Conservation (phyloP, 1,284 basidiomycete species). For the Lentinus polychrous region DNA sequence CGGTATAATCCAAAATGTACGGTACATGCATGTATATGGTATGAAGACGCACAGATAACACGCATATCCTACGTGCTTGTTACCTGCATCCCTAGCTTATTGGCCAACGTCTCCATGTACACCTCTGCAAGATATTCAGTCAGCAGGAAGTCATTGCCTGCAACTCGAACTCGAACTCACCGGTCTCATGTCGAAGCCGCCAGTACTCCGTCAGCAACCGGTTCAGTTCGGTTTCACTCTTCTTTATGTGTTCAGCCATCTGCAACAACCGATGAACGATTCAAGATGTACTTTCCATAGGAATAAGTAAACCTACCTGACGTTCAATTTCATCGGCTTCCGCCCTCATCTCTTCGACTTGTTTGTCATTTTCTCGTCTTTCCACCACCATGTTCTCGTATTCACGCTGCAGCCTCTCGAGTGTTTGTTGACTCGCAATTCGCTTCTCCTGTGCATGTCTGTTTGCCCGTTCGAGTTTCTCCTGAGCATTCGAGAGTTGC, state of each 20-base stretch:
- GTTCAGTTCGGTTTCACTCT: conserved; percentile 68
- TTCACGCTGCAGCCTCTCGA: conserved; percentile 67
- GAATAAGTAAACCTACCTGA: conserved; percentile 36
- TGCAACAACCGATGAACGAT: conserved; percentile 24
- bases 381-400: conserved; percentile 72
- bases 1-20: too few species aligned
- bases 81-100: conserved; percentile 41
- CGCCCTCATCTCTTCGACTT: conserved; percentile 64
- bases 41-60: neutral
- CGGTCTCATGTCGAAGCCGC: conserved; percentile 71
- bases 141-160: too few species aligned
- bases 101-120: conserved; percentile 76
- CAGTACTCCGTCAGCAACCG: conserved; percentile 77
- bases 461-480: conserved; percentile 70
- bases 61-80: conserved; percentile 16
- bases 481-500: conserved; percentile 69
- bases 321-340: conserved; percentile 59
- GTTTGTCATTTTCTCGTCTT: conserved; percentile 66
- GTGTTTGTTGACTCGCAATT: conserved; percentile 55
- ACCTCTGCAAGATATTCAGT: conserved; percentile 40
- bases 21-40: too few species aligned
- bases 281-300: too few species aligned
- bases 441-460: conserved; percentile 72
- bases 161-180: conserved; percentile 34
- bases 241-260: conserved; percentile 69